Conservation (phyloP, 352 stramenopile genomes). For the Bremia lactucae region DNA sequence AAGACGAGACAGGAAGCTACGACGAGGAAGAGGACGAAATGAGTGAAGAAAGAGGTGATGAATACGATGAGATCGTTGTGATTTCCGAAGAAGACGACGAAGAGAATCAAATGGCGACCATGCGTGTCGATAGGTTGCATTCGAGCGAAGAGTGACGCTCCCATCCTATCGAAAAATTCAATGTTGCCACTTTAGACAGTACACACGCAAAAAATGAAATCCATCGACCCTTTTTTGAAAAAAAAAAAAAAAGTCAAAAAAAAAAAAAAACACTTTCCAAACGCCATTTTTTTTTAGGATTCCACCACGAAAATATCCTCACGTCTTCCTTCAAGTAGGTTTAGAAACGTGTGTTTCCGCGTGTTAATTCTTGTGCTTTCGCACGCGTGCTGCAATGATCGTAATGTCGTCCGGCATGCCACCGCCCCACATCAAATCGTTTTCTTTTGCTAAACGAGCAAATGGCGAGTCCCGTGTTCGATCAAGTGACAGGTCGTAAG, state of each 20-base stretch:
- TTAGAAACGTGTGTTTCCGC: no score
- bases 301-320: no score
- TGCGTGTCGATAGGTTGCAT: no score
- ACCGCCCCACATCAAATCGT: slow-evolving; percentile 95
- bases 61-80: slow-evolving; percentile 33
- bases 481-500: slow-evolving; percentile 89
- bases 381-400: slow-evolving; percentile 58
- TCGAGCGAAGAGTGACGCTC: slow-evolving; percentile 9
- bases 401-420: slow-evolving; percentile 89
- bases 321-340: slow-evolving; percentile 9
- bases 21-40: slow-evolving; percentile 28
- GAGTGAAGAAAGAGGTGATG: slow-evolving; percentile 11
- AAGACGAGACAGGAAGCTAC: slow-evolving; percentile 19
- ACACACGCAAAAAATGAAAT: no score
- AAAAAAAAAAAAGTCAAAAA: no score
- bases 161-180: no score
- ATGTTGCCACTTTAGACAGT: no score
- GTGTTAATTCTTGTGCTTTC: slow-evolving; percentile 33
- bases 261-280: no score
- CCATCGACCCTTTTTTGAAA: no score
- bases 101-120: no score
- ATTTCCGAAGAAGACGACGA: slow-evolving; percentile 42
- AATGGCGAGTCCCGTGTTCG: slow-evolving; percentile 89
- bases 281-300: no score
- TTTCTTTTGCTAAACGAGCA: slow-evolving; percentile 94